Evolutionary conservation across 768 basidiomycete genomes (phyloP).

Genomic region (Lyophyllum decastes): DNA sequence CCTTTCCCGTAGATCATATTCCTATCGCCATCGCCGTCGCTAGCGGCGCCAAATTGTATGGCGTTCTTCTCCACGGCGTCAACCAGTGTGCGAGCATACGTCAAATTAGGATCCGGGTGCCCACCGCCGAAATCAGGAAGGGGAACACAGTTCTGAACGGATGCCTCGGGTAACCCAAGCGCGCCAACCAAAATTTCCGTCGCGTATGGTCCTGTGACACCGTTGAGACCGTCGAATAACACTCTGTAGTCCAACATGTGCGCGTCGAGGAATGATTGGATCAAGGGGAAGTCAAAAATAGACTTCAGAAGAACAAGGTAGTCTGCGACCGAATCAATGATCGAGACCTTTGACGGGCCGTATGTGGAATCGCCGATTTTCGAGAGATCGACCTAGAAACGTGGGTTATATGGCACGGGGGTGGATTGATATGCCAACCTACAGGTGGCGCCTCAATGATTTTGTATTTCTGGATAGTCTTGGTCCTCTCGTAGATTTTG

Average conservation of each 20-base stretch:
- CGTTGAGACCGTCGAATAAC: conserved; percentile 94
- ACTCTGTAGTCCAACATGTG: conserved; percentile 75
- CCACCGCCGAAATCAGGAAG: conserved; percentile 96
- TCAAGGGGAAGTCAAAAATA: conserved; percentile 94
- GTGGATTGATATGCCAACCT: conserved; percentile 28
- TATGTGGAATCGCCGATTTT: conserved; percentile 78
- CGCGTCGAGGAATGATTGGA: conserved; percentile 81
- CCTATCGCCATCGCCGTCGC: conserved; percentile 96
- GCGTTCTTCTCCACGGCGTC: conserved; percentile 84
- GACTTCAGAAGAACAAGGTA: conserved; percentile 81
- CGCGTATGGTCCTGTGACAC: conserved; percentile 97
- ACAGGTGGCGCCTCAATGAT: conserved; percentile 76
- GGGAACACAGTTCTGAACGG: conserved; percentile 89
- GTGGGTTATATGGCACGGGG: conserved; percentile 2
- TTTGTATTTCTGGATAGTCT: conserved; percentile 85
- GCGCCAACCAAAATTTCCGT: conserved; percentile 81
- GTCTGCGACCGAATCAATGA: conserved; percentile 93
- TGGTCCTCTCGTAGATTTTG: conserved; percentile 90
- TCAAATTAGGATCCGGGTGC: conserved; percentile 98
- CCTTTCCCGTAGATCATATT: conserved; percentile 99
- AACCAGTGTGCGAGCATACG: conserved; percentile 93
- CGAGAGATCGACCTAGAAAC: conserved; percentile 73
- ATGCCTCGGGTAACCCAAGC: conserved; percentile 77
- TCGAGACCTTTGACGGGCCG: conserved; percentile 81
- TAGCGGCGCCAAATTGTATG: conserved; percentile 94